These are phyloP conservation scores for Thelonectria blattea DNA, from an alignment of 2,329 filamentous ascomycete genomes.

Conservation along the genomic window DNA sequence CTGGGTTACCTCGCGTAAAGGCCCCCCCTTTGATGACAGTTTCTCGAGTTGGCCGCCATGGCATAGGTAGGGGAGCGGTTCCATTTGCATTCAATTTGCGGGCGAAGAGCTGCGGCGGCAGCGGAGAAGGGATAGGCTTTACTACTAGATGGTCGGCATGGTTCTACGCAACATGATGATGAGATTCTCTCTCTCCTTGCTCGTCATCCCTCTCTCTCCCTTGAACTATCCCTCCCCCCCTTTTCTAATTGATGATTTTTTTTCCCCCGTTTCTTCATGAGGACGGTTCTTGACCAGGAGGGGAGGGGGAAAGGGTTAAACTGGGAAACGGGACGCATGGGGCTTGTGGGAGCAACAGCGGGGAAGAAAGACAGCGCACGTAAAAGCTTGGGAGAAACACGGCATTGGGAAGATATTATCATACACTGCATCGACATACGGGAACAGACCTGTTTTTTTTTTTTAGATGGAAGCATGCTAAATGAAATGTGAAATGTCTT, in stretches of 20 bases:
- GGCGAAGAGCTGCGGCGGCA: slow-evolving; percentile 3
- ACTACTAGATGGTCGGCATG: slow-evolving; percentile 15
- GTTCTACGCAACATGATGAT: slow-evolving; percentile 2
- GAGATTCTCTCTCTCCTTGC: neutral
- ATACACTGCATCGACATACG: slow-evolving; percentile 21
- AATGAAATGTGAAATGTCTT: slow-evolving; percentile 1
- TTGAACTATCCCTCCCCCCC: neutral
- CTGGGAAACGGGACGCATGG: slow-evolving; percentile 12
- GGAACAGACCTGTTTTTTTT: slow-evolving; percentile 18
- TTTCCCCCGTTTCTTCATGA: slow-evolving; percentile 13
- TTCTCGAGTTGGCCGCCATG: neutral
- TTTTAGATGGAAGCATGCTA: neutral
- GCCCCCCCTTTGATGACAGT: neutral
- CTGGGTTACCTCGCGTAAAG: slow-evolving; percentile 88
- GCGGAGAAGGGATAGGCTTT: slow-evolving; percentile 8
- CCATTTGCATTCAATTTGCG: slow-evolving; percentile 1
- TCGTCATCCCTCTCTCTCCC: neutral
- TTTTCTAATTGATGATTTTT: slow-evolving; percentile 1
- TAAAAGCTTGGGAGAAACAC: slow-evolving; percentile 22
- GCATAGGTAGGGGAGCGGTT: neutral
- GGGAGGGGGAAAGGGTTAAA: neutral
- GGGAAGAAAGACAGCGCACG: slow-evolving; percentile 12
- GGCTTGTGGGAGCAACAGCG: neutral
- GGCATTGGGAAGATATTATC: slow-evolving; percentile 12
- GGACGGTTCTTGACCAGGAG: slow-evolving; percentile 9